Percentiles rank a stretch among this genome's conserved stretches.
Evolutionary conservation across 2,329 filamentous ascomycete genomes (phyloP).

Genomic region (Conoideocrella luteorostrata): DNA sequence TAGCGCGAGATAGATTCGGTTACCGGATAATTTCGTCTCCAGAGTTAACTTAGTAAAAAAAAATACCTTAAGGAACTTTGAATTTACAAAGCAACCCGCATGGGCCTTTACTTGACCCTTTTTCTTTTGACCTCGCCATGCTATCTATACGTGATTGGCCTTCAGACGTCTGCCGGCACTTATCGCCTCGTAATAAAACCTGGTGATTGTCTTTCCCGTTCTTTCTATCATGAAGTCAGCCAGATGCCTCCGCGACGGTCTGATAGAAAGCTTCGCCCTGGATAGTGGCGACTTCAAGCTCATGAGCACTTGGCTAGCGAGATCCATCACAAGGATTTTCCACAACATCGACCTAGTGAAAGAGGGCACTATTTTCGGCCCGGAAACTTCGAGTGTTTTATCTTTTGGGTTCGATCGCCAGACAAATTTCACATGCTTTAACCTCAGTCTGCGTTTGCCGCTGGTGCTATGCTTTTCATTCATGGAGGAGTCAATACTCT

Average conservation of each 20-base stretch:
- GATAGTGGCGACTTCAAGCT: constrained; percentile 70
- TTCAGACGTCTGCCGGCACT: background rate
- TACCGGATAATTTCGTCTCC: background rate
- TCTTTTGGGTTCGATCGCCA: constrained; percentile 32
- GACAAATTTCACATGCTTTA: constrained; percentile 33
- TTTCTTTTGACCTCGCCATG: background rate
- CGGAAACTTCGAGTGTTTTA: constrained; percentile 36
- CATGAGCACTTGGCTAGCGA: constrained; percentile 67
- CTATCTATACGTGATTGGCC: background rate
- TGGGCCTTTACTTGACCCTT: background rate
- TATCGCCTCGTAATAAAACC: background rate
- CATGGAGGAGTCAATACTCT: no score
- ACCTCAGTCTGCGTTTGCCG: constrained; percentile 25
- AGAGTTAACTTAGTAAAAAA: background rate
- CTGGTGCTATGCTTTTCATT: no score
- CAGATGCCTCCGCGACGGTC: constrained; percentile 61
- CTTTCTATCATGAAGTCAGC: constrained; percentile 68
- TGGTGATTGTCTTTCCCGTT: constrained; percentile 8
- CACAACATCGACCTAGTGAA: constrained; percentile 31
- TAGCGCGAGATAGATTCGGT: no score
- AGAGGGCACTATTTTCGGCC: constrained; percentile 30
- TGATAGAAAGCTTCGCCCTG: constrained; percentile 86
- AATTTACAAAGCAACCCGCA: background rate
- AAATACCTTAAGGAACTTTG: background rate
- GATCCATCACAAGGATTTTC: constrained; percentile 61